These are phyloP conservation scores for Tuber microsphaerosporum DNA, from an alignment of 495 filamentous ascomycete genomes.

Conservation along the genomic window DNA sequence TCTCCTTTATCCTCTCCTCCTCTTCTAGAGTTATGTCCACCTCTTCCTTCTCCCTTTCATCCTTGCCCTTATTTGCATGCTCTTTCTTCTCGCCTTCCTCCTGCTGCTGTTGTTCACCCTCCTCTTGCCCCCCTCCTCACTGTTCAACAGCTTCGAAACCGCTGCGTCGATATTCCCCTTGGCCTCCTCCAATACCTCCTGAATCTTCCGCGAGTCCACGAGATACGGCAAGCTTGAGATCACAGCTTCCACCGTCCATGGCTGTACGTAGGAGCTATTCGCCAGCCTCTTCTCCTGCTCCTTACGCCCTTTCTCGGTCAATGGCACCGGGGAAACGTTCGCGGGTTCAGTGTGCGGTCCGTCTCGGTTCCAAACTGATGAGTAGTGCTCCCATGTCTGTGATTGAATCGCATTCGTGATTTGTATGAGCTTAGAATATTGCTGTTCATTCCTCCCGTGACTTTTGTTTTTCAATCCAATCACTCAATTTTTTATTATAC, in stretches of 20 bases:
- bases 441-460: slow-evolving; percentile 4
- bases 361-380: slow-evolving; percentile 58
- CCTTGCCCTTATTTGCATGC: slow-evolving; percentile 4
- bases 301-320: slow-evolving; percentile 35
- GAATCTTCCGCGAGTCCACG: slow-evolving; percentile 51
- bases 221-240: slow-evolving; percentile 53
- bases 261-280: slow-evolving; percentile 45
- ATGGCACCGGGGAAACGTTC: slow-evolving; percentile 41
- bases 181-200: slow-evolving; percentile 53
- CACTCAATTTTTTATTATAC: not conserved
- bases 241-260: slow-evolving; percentile 60
- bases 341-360: slow-evolving; percentile 56
- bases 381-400: slow-evolving; percentile 66
- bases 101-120: not conserved
- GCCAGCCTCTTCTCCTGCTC: slow-evolving; percentile 42
- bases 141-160: slow-evolving; percentile 54
- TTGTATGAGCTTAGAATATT: slow-evolving; percentile 10
- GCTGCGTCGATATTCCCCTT: slow-evolving; percentile 57
- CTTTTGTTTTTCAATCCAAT: not conserved
- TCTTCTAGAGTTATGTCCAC: not conserved
- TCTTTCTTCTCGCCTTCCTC: slow-evolving; percentile 6
- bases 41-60: not conserved
- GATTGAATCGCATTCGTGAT: slow-evolving; percentile 7
- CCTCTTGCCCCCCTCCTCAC: slow-evolving; percentile 40
- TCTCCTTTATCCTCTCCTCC: not conserved